phyloP scores from a whole-genome alignment of 108 stramenopile species.

The Fragilariopsis cylindrus region DNA sequence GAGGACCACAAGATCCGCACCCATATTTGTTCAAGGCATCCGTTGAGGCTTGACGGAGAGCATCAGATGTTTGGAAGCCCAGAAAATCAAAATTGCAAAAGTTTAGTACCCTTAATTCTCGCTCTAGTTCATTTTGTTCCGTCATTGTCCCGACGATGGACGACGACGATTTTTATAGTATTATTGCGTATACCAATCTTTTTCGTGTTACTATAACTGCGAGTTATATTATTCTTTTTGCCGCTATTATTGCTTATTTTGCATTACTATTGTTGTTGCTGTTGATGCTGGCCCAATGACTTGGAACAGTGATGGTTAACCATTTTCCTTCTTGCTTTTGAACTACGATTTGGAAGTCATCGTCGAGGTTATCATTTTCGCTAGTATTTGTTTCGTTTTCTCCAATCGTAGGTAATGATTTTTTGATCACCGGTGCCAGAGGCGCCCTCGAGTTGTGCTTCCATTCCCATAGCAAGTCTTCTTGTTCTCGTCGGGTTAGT shows the following conservation, averaged over 20 bases:
- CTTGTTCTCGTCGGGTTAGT: slow-evolving; percentile 57
- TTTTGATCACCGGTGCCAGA: slow-evolving; percentile 48
- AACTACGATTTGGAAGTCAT: slow-evolving; percentile 30
- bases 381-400: neutral
- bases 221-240: neutral
- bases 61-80: slow-evolving; percentile 50
- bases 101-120: slow-evolving; percentile 68
- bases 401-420: neutral
- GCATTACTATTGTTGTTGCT: neutral
- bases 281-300: slow-evolving; percentile 4
- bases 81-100: slow-evolving; percentile 84
- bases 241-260: neutral
- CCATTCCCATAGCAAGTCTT: slow-evolving; percentile 92
- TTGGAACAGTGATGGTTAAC: slow-evolving; percentile 25
- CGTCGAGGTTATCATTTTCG: neutral
- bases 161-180: neutral
- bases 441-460: slow-evolving; percentile 68
- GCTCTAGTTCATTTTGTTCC: neutral
- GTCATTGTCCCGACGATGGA: neutral
- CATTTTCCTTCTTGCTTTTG: slow-evolving; percentile 35
- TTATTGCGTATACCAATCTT: neutral
- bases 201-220: neutral
- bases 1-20: slow-evolving; percentile 96
- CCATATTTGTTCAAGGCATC: slow-evolving; percentile 84
- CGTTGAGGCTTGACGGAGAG: slow-evolving; percentile 59